phyloP scores from a whole-genome alignment of 768 basidiomycete genomes.

The Mycena kentingensis region DNA sequence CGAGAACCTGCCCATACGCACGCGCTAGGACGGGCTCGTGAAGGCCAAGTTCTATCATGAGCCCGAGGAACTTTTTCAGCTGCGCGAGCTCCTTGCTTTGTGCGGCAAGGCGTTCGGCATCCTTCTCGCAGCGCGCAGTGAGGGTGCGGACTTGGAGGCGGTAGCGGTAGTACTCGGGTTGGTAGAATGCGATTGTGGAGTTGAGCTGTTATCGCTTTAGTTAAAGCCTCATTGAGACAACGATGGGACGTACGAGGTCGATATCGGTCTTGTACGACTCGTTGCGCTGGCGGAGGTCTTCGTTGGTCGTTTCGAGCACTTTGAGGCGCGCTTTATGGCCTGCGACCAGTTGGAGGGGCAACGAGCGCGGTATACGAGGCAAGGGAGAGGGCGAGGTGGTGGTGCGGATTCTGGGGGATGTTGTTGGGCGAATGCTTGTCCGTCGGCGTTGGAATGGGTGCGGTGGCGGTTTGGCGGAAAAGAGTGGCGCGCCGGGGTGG shows the following conservation, averaged over 20 bases:
- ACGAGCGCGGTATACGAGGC: constrained; percentile 6
- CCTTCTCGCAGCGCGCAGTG: constrained; percentile 22
- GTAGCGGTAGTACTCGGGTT: constrained; percentile 31
- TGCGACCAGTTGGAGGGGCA: constrained; percentile 17
- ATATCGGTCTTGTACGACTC: constrained; percentile 22
- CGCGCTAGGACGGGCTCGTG: constrained; percentile 34
- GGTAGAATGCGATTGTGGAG: constrained; percentile 29
- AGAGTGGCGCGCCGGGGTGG: no score
- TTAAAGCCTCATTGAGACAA: constrained; percentile 3
- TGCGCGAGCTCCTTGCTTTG: constrained; percentile 33
- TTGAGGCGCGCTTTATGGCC: constrained; percentile 20
- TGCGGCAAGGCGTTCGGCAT: constrained; percentile 28
- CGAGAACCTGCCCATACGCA: constrained; percentile 31
- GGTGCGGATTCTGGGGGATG: neutral
- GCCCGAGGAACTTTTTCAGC: constrained; percentile 37
- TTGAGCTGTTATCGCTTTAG: constrained; percentile 19
- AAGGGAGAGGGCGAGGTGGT: constrained; percentile 7
- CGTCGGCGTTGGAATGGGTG: no score
- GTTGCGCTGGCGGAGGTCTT: constrained; percentile 14
- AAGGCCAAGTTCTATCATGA: constrained; percentile 39
- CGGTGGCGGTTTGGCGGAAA: neutral
- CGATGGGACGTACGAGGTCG: constrained; percentile 8
- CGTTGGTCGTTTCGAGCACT: constrained; percentile 33
- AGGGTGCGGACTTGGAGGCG: constrained; percentile 30
- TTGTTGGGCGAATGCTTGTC: no score